phyloP scores from a whole-genome alignment of 2,329 filamentous ascomycete genomes.

The Alternaria tenuissima region DNA sequence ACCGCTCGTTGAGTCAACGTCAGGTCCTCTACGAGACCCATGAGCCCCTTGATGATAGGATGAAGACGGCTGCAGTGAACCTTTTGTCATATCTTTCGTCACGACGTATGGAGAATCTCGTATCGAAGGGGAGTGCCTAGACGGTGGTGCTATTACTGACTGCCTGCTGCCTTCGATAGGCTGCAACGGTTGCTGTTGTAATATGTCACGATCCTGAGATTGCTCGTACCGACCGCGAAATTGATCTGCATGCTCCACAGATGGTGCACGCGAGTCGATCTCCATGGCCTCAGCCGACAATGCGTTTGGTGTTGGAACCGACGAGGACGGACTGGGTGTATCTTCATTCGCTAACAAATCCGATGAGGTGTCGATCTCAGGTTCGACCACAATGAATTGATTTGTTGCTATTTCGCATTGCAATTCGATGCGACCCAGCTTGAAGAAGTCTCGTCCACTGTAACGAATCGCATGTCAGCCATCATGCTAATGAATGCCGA shows the following conservation, averaged over 20 bases:
- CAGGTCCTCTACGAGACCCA: slow-evolving; percentile 22
- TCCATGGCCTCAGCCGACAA: slow-evolving; percentile 36
- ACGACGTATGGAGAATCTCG: slow-evolving; percentile 20
- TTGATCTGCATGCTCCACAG: slow-evolving; percentile 25
- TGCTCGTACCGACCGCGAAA: slow-evolving; percentile 26
- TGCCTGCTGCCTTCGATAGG: slow-evolving; percentile 30
- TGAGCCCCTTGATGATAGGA: slow-evolving; percentile 24
- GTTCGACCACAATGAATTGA: slow-evolving; percentile 37
- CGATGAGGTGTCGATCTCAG: slow-evolving; percentile 33
- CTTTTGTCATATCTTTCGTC: slow-evolving; percentile 29
- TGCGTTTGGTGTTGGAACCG: slow-evolving; percentile 6
- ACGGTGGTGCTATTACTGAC: slow-evolving; percentile 23
- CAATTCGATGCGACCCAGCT: slow-evolving; percentile 50
- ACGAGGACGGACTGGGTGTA: slow-evolving; percentile 28
- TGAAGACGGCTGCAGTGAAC: slow-evolving; percentile 22
- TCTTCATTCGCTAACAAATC: slow-evolving; percentile 29
- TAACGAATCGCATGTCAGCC: slow-evolving; percentile 12
- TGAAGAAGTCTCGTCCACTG: slow-evolving; percentile 52
- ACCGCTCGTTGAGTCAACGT: slow-evolving; percentile 22
- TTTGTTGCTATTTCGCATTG: slow-evolving; percentile 43
- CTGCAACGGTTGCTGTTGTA: slow-evolving; percentile 27
- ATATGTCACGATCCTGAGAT: slow-evolving; percentile 25
- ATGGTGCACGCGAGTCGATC: slow-evolving; percentile 37
- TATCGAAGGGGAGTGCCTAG: slow-evolving; percentile 29
- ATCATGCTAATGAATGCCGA: background rate